These are phyloP conservation scores for Sanghuangporus baumii DNA, from an alignment of 1,284 basidiomycete species.

Conservation along the genomic window DNA sequence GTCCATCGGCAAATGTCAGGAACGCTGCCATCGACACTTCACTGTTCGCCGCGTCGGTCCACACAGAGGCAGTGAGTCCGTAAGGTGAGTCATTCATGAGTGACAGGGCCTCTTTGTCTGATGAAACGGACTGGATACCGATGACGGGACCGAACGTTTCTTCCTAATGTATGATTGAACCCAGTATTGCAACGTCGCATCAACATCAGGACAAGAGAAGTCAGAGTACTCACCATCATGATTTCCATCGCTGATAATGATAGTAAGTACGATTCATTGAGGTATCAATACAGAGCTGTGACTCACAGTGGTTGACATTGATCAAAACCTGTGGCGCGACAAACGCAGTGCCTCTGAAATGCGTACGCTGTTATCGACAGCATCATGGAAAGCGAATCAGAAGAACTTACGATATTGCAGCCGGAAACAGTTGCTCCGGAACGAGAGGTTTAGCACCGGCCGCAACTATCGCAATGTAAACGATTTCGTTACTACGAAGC, in stretches of 20 bases:
- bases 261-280: background rate
- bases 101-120: slow-evolving; percentile 78
- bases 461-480: slow-evolving; percentile 40
- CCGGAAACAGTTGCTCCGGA: slow-evolving; percentile 64
- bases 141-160: slow-evolving; percentile 89
- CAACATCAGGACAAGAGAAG: background rate
- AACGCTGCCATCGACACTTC: slow-evolving; percentile 64
- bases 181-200: background rate
- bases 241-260: slow-evolving; percentile 72
- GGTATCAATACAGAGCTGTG: slow-evolving; percentile 3
- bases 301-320: slow-evolving; percentile 79
- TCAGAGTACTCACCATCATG: slow-evolving; percentile 58
- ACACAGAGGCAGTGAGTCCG: slow-evolving; percentile 89
- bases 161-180: slow-evolving; percentile 40
- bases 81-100: slow-evolving; percentile 98
- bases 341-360: slow-evolving; percentile 73
- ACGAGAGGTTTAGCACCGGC: slow-evolving; percentile 77
- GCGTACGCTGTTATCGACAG: background rate
- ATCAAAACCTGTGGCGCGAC: slow-evolving; percentile 88
- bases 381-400: background rate
- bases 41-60: slow-evolving; percentile 71
- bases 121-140: slow-evolving; percentile 80
- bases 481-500: background rate
- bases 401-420: slow-evolving; percentile 54
- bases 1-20: slow-evolving; percentile 60